Conservation (phyloP, 768 basidiomycete genomes). For the Tephrocybe sp. region DNA sequence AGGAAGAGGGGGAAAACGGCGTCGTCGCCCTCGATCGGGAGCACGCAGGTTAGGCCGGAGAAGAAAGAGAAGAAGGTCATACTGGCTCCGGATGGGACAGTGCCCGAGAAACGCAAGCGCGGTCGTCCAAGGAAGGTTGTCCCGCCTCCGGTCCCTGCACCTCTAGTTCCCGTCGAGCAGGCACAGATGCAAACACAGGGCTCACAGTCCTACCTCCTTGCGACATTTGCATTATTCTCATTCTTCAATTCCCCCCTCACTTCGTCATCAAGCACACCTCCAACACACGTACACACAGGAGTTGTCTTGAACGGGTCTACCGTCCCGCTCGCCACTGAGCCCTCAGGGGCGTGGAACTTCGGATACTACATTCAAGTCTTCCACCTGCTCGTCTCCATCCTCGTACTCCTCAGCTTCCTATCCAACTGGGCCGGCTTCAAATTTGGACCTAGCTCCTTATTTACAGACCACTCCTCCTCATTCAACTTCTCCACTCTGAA, state of each 20-base stretch:
- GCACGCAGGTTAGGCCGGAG: slow-evolving; percentile 30
- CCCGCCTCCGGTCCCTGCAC: slow-evolving; percentile 36
- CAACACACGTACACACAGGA: slow-evolving; percentile 54
- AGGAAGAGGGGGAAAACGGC: slow-evolving; percentile 61
- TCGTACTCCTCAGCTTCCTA: slow-evolving; percentile 58
- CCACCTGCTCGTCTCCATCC: slow-evolving; percentile 63
- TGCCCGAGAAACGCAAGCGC: slow-evolving; percentile 79
- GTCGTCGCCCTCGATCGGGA: slow-evolving; percentile 18
- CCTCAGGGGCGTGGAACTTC: slow-evolving; percentile 37
- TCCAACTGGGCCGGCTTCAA: slow-evolving; percentile 38
- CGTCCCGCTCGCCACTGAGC: slow-evolving; percentile 13
- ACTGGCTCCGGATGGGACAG: slow-evolving; percentile 26
- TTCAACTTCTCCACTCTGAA: not conserved
- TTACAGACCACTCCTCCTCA: not conserved
- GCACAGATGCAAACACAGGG: slow-evolving; percentile 23
- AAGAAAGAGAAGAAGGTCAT: slow-evolving; percentile 50
- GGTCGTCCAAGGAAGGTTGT: slow-evolving; percentile 77
- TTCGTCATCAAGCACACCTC: slow-evolving; percentile 27
- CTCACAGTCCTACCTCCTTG: slow-evolving; percentile 68
- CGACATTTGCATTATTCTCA: slow-evolving; percentile 80
- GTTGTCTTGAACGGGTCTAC: slow-evolving; percentile 42
- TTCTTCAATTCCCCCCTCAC: slow-evolving; percentile 79
- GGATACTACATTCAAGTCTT: slow-evolving; percentile 56
- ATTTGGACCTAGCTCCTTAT: not conserved
- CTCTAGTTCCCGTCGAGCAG: slow-evolving; percentile 21